Evolutionary conservation across 768 basidiomycete genomes (phyloP), one percentile per base, ranked within the genome.

Genomic region (Boletus subcaerulescens): DNA sequence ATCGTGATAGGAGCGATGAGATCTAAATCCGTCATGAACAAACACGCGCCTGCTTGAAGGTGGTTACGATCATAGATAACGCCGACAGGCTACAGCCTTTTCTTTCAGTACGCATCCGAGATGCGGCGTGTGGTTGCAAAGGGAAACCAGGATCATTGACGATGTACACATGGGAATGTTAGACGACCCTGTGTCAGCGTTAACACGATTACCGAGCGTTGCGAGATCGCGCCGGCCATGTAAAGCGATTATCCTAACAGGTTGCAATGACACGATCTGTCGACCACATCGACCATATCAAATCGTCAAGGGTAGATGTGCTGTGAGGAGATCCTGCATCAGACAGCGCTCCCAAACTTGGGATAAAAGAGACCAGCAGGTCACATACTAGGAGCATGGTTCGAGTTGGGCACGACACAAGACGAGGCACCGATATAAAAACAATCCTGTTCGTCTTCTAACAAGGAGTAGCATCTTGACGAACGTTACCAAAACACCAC

Each of bases 311-410:
- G 5, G 31, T 8, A 36, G 43, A 45, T 48, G 29, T 26, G 39
- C 7, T 45, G 12, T 13, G 11, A 53, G 8, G 51, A 59, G 47
- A 60, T 49, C 47, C 31, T 55, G 29, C 33, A 32, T 39, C 43
- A 54, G 58, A 59, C 49, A 29, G 20, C 35, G 6, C 39, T 10
- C 22, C 46, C 39, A 15, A 44, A 46, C 33, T 20, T 15, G 22
- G 18, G 26, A 31, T 7, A 45, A 14, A 13, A 40, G 29, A 36
- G 22, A 52, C 42, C 47, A 42, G 49, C 13, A 18, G 4, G 48
- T 49, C 52, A 59, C 59, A 39, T 45, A 51, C 49, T 38, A 17
- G 41, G 13, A 26, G 55, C 43, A 41, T 44, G 58, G 12, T 3
- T 40, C 33, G 11, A 33, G 39, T 11, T 40, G 29, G 24, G 50